Conservation (phyloP, 2,329 filamentous ascomycete genomes). For the Xylaria sp. region DNA sequence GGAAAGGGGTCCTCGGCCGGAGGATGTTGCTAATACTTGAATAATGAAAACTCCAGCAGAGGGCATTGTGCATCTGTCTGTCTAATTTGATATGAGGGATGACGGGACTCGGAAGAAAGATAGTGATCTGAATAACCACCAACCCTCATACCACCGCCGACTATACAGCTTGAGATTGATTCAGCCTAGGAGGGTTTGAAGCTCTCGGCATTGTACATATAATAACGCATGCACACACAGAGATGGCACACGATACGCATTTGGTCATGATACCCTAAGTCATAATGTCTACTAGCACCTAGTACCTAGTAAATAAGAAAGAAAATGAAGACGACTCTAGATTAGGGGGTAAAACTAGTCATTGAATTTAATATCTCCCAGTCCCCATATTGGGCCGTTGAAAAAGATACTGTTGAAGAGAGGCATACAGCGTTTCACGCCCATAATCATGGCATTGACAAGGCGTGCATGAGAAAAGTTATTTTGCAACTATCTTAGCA, state of each 20-base stretch:
- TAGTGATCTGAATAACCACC: conserved; percentile 15
- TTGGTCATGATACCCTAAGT: conserved; percentile 48
- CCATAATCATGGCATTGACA: not conserved
- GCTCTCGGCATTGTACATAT: conserved; percentile 41
- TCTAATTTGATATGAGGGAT: conserved; percentile 33
- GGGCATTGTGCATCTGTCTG: conserved; percentile 20
- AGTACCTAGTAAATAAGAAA: conserved; percentile 30
- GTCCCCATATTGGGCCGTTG: no score
- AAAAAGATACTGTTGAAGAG: no score
- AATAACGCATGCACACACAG: conserved; percentile 35
- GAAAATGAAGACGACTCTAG: not conserved
- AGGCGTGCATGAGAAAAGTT: conserved; percentile 13
- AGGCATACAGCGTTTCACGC: no score
- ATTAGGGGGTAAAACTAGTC: not conserved
- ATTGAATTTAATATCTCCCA: not conserved
- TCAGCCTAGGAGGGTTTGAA: conserved; percentile 2
- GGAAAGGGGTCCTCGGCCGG: conserved; percentile 55
- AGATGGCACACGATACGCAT: conserved; percentile 33
- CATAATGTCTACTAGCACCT: conserved; percentile 43
- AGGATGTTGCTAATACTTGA: conserved; percentile 57
- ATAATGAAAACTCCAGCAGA: not conserved
- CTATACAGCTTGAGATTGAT: conserved; percentile 7
- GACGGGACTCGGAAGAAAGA: conserved; percentile 13
- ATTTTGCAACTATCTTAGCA: not conserved
- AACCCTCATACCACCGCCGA: conserved; percentile 20